Conservation (phyloP, 306 rosid genomes). For the Lotus japonicus region DNA sequence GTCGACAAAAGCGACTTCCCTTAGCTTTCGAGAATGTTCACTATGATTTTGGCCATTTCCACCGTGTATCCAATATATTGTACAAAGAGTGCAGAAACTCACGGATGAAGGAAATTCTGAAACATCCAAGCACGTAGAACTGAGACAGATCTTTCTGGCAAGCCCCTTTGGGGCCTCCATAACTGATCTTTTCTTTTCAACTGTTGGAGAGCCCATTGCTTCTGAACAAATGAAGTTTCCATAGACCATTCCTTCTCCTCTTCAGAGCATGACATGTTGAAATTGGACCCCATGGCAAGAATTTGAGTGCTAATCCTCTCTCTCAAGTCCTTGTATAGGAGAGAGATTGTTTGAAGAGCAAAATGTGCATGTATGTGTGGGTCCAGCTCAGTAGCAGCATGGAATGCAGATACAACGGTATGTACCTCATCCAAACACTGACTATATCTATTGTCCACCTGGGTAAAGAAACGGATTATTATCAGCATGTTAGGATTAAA, state of each 20-base stretch:
- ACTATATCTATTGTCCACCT: slow-evolving; percentile 77
- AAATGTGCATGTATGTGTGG: slow-evolving; percentile 68
- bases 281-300: slow-evolving; percentile 43
- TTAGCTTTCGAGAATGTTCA: neutral
- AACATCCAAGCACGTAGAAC: slow-evolving; percentile 92
- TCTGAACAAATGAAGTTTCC: slow-evolving; percentile 63
- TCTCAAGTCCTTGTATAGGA: slow-evolving; percentile 57
- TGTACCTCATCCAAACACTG: slow-evolving; percentile 82
- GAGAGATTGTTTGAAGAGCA: slow-evolving; percentile 53
- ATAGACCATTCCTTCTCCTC: slow-evolving; percentile 52
- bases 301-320: slow-evolving; percentile 70
- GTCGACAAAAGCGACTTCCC: too few relatives aligned
- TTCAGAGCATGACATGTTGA: slow-evolving; percentile 27
- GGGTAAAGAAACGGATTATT: neutral
- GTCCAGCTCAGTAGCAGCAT: slow-evolving; percentile 76
- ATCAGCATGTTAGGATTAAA: neutral
- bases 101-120: slow-evolving; percentile 98
- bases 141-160: slow-evolving; percentile 91
- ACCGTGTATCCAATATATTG: neutral
- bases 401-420: slow-evolving; percentile 72
- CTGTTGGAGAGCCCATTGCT: slow-evolving; percentile 88
- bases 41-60: neutral
- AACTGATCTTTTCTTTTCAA: slow-evolving; percentile 71
- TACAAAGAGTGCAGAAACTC: slow-evolving; percentile 10
- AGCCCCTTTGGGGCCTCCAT: slow-evolving; percentile 97